Evolutionary conservation across 2,329 filamentous ascomycete genomes (phyloP), one percentile per base, ranked within the genome.

Genomic region (Claviceps citrina): DNA sequence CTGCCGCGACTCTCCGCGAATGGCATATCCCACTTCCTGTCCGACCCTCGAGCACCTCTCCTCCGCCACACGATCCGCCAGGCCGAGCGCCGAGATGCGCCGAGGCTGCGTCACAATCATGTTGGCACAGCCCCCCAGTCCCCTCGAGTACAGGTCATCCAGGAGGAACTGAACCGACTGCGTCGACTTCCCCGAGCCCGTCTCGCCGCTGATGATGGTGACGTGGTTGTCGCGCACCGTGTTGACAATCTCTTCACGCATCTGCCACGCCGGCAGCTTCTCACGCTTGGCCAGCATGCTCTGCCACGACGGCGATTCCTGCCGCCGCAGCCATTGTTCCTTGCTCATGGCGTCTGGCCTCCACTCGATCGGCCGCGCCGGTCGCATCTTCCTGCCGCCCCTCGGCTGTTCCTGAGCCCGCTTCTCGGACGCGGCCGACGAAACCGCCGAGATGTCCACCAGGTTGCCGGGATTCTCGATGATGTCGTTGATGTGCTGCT

Each of bases 51-150:
- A 76, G 57, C 85, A 93, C 44, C 91, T 75, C 59, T 98, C 91
- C 48, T 94, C 87, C 34, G 85, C 85, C 2, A 98, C 91, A 50
- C 91, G 79, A 58, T 98, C 91, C 2, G 91, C 93, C 43, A 98
- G 71, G 37, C 91, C 87, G 8, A 98, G 71, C 2, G 91, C 91
- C 22, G 89, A 95, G 45, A 98, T 96, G 56, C 91, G 76, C 43
- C 91, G 78, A 18, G 91, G 91, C 52, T 98, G 91, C 0, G 91
- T 98, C 52, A 93, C 94, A 44, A 98, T 77, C 46, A 98, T 93
- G 53, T 93, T 95, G 25, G 80, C 83, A 10, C 75, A 75, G 10
- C 73, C 73, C 2, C 89, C 91, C 7, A 93, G 67, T 7, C 79
- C 75, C 34, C 73, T 70, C 45, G 73, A 69, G 50, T 95, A 93